Evolutionary conservation across 179 eudicot species (phyloP).

Genomic region (Spergularia azorica): DNA sequence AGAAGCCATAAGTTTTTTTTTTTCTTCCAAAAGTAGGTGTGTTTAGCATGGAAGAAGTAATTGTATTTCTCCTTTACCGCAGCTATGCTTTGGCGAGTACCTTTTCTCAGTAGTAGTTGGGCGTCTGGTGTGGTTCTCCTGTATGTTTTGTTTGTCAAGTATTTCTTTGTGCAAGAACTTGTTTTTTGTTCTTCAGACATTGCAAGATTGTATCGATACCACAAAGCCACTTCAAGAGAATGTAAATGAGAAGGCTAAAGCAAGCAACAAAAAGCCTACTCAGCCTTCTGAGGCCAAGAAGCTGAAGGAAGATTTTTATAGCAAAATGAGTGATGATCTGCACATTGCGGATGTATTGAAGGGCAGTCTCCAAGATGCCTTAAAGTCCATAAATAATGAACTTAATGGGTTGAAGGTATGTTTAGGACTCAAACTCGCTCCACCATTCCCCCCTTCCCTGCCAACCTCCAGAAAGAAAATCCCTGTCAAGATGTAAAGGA

Average conservation of each 20-base stretch:
- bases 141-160: not conserved
- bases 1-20: too few relatives aligned
- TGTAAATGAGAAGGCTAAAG: slow-evolving; percentile 33
- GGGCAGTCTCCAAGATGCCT: slow-evolving; percentile 61
- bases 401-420: slow-evolving; percentile 60
- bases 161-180: not conserved
- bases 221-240: slow-evolving; percentile 39
- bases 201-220: slow-evolving; percentile 70
- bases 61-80: not conserved
- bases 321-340: slow-evolving; percentile 69
- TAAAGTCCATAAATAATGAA: slow-evolving; percentile 52
- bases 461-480: too few relatives aligned
- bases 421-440: not conserved
- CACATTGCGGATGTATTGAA: slow-evolving; percentile 69
- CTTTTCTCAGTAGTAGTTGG: not conserved
- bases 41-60: too few relatives aligned
- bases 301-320: slow-evolving; percentile 51
- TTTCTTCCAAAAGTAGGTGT: too few relatives aligned
- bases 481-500: too few relatives aligned
- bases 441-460: not conserved
- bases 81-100: not conserved
- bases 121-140: not conserved
- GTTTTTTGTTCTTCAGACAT: slow-evolving; percentile 49
- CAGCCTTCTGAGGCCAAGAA: slow-evolving; percentile 41
- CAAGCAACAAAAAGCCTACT: slow-evolving; percentile 35